A percentile compares a stretch with the other conserved stretches of the same genome.
These are phyloP conservation scores for Aspergillus vadensis DNA, from an alignment of 2,329 filamentous ascomycete species.

Conservation along the genomic window DNA sequence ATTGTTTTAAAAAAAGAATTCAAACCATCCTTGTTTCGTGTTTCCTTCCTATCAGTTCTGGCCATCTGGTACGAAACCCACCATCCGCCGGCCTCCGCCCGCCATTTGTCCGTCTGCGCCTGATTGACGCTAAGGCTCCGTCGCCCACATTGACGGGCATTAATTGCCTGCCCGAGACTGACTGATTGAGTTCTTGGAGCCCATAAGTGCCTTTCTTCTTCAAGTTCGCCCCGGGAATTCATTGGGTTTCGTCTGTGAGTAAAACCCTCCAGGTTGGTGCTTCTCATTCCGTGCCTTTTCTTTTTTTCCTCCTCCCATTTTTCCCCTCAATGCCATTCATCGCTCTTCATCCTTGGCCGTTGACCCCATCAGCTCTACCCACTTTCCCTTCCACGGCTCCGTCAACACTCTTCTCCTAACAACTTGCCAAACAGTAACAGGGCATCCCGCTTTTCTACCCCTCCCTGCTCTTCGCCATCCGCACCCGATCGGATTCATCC, in stretches of 20 bases:
- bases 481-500: slow-evolving; percentile 28
- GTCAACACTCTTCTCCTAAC: slow-evolving; percentile 9
- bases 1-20: not conserved
- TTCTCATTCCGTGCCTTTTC: slow-evolving; percentile 1
- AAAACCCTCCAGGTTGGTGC: slow-evolving; percentile 10
- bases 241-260: slow-evolving; percentile 3
- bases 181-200: not conserved
- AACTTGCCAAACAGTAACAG: slow-evolving; percentile 7
- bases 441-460: slow-evolving; percentile 14
- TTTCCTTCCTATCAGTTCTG: not conserved
- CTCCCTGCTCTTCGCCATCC: slow-evolving; percentile 16
- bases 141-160: slow-evolving; percentile 12
- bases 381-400: slow-evolving; percentile 1
- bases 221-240: slow-evolving; percentile 6
- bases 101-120: slow-evolving; percentile 16
- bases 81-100: slow-evolving; percentile 14
- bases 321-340: not conserved
- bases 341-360: not conserved
- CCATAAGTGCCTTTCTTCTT: not conserved
- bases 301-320: not conserved
- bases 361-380: not conserved
- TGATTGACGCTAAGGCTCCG: slow-evolving; percentile 17
- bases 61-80: slow-evolving; percentile 11
- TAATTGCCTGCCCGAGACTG: slow-evolving; percentile 6
- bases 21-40: not conserved